These are phyloP conservation scores for Pseudocercospora fijiensis DNA, from an alignment of 2,329 filamentous ascomycete species.

Conservation along the genomic window DNA sequence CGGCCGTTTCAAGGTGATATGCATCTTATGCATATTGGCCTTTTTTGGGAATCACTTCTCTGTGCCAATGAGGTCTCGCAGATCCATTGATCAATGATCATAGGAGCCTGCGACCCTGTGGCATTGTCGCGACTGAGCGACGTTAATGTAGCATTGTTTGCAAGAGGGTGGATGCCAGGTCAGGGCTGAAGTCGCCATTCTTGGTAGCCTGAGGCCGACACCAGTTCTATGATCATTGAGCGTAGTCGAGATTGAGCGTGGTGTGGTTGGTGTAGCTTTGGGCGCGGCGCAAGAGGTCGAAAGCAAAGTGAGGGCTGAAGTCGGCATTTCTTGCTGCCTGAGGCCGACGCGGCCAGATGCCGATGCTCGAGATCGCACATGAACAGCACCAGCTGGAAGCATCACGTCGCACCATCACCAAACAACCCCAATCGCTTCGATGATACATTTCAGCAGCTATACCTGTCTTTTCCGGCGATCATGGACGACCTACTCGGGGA, in stretches of 20 bases:
- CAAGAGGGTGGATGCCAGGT: neutral
- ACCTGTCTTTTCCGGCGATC: neutral
- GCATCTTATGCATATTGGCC: neutral
- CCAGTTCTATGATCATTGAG: too few relatives aligned
- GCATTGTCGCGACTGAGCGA: neutral
- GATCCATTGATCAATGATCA: neutral
- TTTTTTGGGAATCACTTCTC: neutral
- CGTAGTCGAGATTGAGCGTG: neutral
- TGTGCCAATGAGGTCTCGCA: too few relatives aligned
- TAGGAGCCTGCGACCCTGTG: neutral
- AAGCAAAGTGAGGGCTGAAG: neutral
- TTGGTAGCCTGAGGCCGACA: neutral
- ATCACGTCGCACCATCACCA: constrained; percentile 1
- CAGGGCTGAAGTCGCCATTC: neutral
- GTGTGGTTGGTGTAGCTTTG: too few relatives aligned
- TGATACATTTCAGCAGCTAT: neutral
- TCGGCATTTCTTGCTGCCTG: neutral
- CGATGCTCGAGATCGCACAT: neutral
- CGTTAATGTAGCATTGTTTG: neutral
- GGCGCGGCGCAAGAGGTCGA: neutral
- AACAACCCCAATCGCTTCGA: neutral
- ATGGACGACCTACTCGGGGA: constrained; percentile 54
- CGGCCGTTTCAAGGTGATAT: too few relatives aligned
- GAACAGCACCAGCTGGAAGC: neutral
- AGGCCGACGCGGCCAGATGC: neutral